Conservation (phyloP, 768 basidiomycete species). For the Astraeus odoratus region DNA sequence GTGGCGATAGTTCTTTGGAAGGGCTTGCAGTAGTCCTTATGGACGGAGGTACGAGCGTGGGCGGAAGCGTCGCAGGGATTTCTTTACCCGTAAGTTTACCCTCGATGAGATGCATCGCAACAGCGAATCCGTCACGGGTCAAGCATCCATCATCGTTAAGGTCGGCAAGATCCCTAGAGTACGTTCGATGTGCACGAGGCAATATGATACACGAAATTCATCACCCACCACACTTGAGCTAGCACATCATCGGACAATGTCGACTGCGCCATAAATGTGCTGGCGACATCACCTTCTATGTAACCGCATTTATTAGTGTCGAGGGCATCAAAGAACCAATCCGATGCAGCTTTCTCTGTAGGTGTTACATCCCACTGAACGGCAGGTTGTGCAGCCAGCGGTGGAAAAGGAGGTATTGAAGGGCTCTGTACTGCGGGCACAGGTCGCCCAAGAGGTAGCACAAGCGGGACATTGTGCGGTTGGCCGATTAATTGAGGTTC, state of each 20-base stretch:
- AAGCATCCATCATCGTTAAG: constrained; percentile 81
- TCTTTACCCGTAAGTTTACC: constrained; percentile 77
- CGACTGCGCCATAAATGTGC: constrained; percentile 92
- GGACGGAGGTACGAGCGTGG: constrained; percentile 74
- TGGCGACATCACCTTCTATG: constrained; percentile 91
- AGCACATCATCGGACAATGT: constrained; percentile 73
- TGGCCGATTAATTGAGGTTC: constrained; percentile 46
- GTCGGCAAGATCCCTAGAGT: constrained; percentile 84
- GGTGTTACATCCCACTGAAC: constrained; percentile 93
- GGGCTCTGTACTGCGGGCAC: constrained; percentile 14
- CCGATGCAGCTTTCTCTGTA: constrained; percentile 69
- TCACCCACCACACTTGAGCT: constrained; percentile 86
- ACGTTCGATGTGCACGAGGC: too few relatives aligned
- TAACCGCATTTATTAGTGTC: constrained; percentile 70
- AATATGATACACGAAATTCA: too few relatives aligned
- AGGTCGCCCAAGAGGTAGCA: constrained; percentile 18
- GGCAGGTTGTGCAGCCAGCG: constrained; percentile 23
- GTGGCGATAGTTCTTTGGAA: constrained; percentile 31
- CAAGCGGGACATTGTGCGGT: constrained; percentile 19
- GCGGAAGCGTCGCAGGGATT: constrained; percentile 64
- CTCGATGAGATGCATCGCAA: constrained; percentile 92
- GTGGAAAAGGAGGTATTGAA: constrained; percentile 22
- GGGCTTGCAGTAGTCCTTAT: constrained; percentile 45
- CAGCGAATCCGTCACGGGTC: constrained; percentile 88
- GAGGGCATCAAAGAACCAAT: constrained; percentile 75